Base-by-base conservation (phyloP, 257 asterid species). In the Ocimum tenuiflorum region DNA sequence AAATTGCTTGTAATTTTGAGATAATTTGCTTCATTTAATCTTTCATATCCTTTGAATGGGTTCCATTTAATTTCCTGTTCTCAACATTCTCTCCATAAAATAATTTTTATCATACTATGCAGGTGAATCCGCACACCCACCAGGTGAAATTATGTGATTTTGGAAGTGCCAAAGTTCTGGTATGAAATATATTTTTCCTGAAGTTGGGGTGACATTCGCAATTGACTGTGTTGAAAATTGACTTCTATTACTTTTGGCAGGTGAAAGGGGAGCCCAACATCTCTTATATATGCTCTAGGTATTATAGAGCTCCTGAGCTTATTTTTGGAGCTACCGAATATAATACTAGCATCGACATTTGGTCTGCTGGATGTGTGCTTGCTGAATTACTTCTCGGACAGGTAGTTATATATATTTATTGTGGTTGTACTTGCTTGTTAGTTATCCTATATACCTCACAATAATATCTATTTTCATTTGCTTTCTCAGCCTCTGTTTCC, bases 121-220 rank as follows among this genome's bases (percentile, higher is more conserved):
- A 89, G 95, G 91, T 86, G 75, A 86, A 89, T 81, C 95, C 94
- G 5, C 91, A 85, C 63, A 85, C 88, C 60, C 96, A 89, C 76
- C 94, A 89, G 80, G 83, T 89, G 65, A 89, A 89, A 72, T 62
- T 89, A 48, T 86, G 95, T 50, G 96, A 89, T 77, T 89, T 89
- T 64, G 95, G 96, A 75, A 86, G 96, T 61, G 96, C 96, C 64
- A 89, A 89, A 87, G 83, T 83, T 57, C 67, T 89, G 96, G 96
- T 89, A 74, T 50, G 96, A 78, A 47, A 14, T 33, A 57, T 39
- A 46, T 39, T 33, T 23, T 45, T 29, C 53, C 24, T 58, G 55
- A 50, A 62, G 69, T 53, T 45, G 64, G 41, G 49, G 52, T 62
- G 24, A 22, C 33, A 36, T 1, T 24, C 54, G 59, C 52, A 29